Evolutionary conservation across 768 basidiomycete genomes (phyloP).

Genomic region (Mrakia blollopis): DNA sequence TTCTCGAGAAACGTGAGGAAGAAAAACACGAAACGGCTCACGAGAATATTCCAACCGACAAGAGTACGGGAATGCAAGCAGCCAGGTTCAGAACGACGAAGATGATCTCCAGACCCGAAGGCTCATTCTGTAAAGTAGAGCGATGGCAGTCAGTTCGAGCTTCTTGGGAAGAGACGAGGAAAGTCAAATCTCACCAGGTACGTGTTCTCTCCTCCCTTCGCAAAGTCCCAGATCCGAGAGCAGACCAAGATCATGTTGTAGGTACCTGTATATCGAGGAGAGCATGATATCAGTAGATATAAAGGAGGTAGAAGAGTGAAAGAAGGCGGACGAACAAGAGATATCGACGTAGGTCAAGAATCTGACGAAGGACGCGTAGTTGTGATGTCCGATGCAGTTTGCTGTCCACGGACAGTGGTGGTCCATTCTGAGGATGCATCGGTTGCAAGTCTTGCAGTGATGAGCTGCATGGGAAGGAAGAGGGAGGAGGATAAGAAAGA

Average conservation of each 20-base stretch:
- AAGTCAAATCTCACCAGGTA: slow-evolving; percentile 14
- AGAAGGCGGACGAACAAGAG: slow-evolving; percentile 52
- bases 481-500: too few species aligned
- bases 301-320: background rate
- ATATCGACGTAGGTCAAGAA: slow-evolving; percentile 89
- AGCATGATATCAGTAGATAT: background rate
- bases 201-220: slow-evolving; percentile 23
- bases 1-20: background rate
- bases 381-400: slow-evolving; percentile 83
- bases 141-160: too few species aligned
- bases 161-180: background rate
- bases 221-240: slow-evolving; percentile 24
- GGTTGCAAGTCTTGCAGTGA: slow-evolving; percentile 83
- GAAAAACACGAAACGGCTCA: slow-evolving; percentile 40
- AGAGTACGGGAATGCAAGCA: slow-evolving; percentile 73
- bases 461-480: slow-evolving; percentile 53
- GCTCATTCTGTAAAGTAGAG: slow-evolving; percentile 56
- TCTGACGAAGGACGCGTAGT: slow-evolving; percentile 71
- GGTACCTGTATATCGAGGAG: background rate
- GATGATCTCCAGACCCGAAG: slow-evolving; percentile 63
- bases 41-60: slow-evolving; percentile 90
- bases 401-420: slow-evolving; percentile 50
- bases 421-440: slow-evolving; percentile 88
- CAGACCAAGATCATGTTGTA: slow-evolving; percentile 14
- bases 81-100: slow-evolving; percentile 85